A percentile compares a stretch with the other conserved stretches of the same genome.
These are phyloP conservation scores for Annona cherimola DNA, from an alignment of 164 flowering plant species.

Conservation along the genomic window DNA sequence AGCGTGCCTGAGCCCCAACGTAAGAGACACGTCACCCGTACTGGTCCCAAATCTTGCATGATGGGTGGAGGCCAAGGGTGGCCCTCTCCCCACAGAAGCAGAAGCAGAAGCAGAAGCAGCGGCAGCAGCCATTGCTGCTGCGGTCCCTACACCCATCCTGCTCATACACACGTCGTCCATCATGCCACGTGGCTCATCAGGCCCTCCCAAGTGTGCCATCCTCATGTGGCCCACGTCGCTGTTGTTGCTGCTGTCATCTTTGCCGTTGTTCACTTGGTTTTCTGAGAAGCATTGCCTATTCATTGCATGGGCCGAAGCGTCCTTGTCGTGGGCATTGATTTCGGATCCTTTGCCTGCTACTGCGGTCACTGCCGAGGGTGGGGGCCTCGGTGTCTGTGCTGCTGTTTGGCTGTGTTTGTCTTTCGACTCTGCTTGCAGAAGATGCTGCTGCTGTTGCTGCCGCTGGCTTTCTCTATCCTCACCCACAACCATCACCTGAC, in stretches of 20 bases:
- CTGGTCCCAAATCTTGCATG: conserved; percentile 6
- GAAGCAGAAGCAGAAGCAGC: background rate
- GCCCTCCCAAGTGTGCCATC: background rate
- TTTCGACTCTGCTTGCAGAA: background rate
- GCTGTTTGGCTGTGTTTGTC: conserved; percentile 12
- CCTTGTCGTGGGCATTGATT: conserved; percentile 32
- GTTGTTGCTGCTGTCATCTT: conserved; percentile 1
- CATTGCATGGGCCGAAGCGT: conserved; percentile 31
- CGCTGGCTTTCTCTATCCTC: background rate
- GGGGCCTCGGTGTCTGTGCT: conserved; percentile 26
- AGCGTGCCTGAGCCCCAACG: conserved; percentile 74
- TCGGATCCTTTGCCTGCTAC: conserved; percentile 30
- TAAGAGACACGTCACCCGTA: conserved; percentile 75
- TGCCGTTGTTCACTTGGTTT: conserved; percentile 18
- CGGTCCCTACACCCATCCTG: background rate
- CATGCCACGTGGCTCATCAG: background rate
- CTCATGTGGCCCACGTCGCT: background rate
- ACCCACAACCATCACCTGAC: too few relatives aligned
- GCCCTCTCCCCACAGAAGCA: background rate
- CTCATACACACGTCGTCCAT: background rate
- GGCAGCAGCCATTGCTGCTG: too few relatives aligned
- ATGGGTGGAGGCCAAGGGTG: background rate
- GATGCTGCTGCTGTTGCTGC: background rate
- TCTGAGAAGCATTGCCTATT: conserved; percentile 26
- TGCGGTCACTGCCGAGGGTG: conserved; percentile 15